Conservation (phyloP, 768 basidiomycete genomes). For the Erythrobasidium yunnanense region DNA sequence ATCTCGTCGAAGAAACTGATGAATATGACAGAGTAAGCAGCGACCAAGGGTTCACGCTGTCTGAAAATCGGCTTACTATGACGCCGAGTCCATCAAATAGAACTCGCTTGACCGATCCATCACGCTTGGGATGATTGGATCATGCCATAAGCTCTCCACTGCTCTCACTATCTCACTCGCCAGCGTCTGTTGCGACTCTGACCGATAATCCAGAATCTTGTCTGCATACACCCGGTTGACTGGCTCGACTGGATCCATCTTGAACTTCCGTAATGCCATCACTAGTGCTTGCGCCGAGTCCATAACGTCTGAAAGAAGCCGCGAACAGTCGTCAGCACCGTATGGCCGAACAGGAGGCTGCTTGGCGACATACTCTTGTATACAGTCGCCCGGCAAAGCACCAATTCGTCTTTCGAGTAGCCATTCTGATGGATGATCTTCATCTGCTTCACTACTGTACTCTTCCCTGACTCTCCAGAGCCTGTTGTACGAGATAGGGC, state of each 20-base stretch:
- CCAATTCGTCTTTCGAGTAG: conserved; percentile 65
- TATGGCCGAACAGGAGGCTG: too few species aligned
- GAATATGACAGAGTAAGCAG: conserved; percentile 87
- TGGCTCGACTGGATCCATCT: conserved; percentile 61
- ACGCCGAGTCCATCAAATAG: conserved; percentile 89
- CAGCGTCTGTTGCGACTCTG: conserved; percentile 41
- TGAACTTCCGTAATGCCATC: conserved; percentile 72
- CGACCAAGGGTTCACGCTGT: conserved; percentile 60
- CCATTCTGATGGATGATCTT: conserved; percentile 94
- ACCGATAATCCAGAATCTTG: conserved; percentile 44
- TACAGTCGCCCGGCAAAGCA: conserved; percentile 63
- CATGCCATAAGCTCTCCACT: conserved; percentile 47
- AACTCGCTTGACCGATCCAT: conserved; percentile 53
- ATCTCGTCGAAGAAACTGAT: conserved; percentile 65
- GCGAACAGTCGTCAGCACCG: too few species aligned
- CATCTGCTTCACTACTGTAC: conserved; percentile 97
- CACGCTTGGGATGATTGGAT: conserved; percentile 46
- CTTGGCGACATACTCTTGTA: conserved; percentile 56
- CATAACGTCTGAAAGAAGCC: conserved; percentile 47
- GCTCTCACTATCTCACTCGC: conserved; percentile 43
- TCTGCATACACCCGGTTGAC: conserved; percentile 51
- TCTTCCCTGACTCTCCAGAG: conserved; percentile 89
- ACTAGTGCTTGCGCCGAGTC: conserved; percentile 81
- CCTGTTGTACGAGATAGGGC: conserved; percentile 47
- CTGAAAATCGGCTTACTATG: conserved; percentile 46